Percentiles rank a stretch among this genome's conserved stretches.
Conservation (phyloP, 176 grass and related monocot species). For the Pharus latifolius region DNA sequence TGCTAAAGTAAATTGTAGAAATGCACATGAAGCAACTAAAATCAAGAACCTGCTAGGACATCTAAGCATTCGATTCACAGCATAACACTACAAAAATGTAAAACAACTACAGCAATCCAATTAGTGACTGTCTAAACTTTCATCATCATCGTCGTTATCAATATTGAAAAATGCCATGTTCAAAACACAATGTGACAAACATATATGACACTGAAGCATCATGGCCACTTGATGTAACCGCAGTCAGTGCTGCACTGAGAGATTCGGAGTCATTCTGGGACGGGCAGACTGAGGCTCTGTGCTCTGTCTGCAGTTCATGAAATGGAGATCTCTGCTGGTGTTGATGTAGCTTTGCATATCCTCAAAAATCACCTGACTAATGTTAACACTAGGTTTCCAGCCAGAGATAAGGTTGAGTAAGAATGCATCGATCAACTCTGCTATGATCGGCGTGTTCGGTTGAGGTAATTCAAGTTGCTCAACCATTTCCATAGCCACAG, state of each 20-base stretch:
- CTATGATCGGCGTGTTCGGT: constrained; percentile 12
- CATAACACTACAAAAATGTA: background rate
- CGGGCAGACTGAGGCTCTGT: too few relatives aligned
- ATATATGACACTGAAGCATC: constrained; percentile 5
- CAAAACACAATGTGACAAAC: background rate
- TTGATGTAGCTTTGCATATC: background rate
- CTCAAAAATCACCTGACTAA: constrained; percentile 1
- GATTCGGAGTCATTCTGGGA: constrained; percentile 5
- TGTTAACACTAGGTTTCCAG: constrained; percentile 8
- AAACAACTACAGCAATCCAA: background rate
- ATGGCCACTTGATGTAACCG: background rate
- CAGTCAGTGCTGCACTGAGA: background rate
- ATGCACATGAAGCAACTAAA: too few relatives aligned
- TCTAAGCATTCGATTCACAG: too few relatives aligned
- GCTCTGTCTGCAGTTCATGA: background rate
- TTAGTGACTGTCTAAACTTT: background rate
- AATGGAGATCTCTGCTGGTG: background rate
- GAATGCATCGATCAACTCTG: constrained; percentile 38
- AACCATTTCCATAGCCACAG: constrained; percentile 35
- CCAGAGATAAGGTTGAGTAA: constrained; percentile 22
- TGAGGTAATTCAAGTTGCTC: constrained; percentile 13
- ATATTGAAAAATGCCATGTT: background rate
- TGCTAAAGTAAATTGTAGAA: too few relatives aligned
- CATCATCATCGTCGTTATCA: constrained; percentile 8
- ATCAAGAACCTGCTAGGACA: too few relatives aligned